A percentile compares a stretch with the other conserved stretches of the same genome.
phyloP scores from a whole-genome alignment of 164 flowering plant species.

The Euptelea pleiosperma region DNA sequence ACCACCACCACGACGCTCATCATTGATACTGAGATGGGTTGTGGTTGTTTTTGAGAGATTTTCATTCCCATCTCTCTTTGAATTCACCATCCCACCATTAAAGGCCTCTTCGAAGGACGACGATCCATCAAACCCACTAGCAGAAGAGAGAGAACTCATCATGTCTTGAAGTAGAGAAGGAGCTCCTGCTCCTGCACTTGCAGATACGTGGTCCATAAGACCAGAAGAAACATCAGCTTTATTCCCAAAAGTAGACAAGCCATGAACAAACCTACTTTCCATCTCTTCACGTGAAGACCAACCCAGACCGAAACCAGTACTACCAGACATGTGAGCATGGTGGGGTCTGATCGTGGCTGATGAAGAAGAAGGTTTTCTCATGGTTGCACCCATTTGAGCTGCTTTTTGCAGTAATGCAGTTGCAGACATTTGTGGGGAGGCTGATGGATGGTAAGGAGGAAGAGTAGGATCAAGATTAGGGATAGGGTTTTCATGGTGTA shows the following conservation, averaged over 20 bases:
- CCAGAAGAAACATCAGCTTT: constrained; percentile 31
- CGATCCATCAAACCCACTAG: constrained; percentile 31
- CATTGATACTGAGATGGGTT: no score
- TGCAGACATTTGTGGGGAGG: constrained; percentile 80
- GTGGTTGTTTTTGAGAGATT: constrained; percentile 7
- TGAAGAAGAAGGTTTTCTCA: constrained; percentile 34
- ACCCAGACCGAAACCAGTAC: constrained; percentile 35
- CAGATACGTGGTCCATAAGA: constrained; percentile 23
- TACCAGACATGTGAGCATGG: constrained; percentile 47
- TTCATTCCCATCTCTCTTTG: constrained; percentile 27
- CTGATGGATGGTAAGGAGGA: constrained; percentile 24
- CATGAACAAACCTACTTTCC: constrained; percentile 26
- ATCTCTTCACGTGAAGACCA: constrained; percentile 50
- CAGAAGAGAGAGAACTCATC: constrained; percentile 38
- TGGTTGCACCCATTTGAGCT: constrained; percentile 85
- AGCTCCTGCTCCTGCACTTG: constrained; percentile 21
- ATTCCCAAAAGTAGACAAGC: constrained; percentile 45
- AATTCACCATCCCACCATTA: constrained; percentile 33
- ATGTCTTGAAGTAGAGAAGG: constrained; percentile 42
- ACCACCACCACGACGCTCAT: constrained; percentile 21
- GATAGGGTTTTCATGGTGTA: constrained; percentile 14
- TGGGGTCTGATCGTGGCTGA: constrained; percentile 34
- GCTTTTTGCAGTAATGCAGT: constrained; percentile 95
- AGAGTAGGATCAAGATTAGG: constrained; percentile 20
- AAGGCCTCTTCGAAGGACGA: constrained; percentile 42